Percentiles rank a stretch among this genome's conserved stretches.
Conservation (phyloP, 1,284 basidiomycete genomes). For the Microbotryomycetes sp. region DNA sequence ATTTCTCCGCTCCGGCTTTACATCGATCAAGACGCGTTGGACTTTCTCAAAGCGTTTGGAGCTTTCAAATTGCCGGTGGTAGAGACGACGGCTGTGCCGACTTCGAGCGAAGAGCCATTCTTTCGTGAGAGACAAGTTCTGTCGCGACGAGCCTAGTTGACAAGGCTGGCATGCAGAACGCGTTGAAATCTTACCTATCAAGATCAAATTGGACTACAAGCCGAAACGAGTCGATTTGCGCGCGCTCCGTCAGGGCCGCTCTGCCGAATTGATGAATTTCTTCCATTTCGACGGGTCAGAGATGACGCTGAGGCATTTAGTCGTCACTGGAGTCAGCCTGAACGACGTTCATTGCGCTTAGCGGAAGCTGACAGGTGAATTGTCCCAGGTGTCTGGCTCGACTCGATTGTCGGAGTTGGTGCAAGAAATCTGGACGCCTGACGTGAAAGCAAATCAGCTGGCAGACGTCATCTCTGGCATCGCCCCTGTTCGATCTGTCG, state of each 20-base stretch:
- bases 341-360: background rate
- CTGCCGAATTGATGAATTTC: constrained; percentile 98
- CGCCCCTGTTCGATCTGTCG: constrained; percentile 85
- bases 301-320: constrained; percentile 92
- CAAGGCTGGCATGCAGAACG: constrained; percentile 39
- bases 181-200: constrained; percentile 75
- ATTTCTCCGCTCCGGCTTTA: constrained; percentile 82
- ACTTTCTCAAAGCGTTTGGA: constrained; percentile 95
- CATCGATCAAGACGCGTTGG: constrained; percentile 96
- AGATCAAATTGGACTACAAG: constrained; percentile 94
- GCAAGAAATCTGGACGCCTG: constrained; percentile 97
- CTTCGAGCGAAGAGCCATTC: constrained; percentile 42
- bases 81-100: constrained; percentile 38
- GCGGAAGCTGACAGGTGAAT: background rate
- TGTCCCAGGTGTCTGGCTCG: constrained; percentile 73
- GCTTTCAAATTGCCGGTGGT: constrained; percentile 64
- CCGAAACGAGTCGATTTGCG: constrained; percentile 92
- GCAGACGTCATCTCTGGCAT: constrained; percentile 97
- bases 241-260: constrained; percentile 81
- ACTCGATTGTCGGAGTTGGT: constrained; percentile 76
- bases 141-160: background rate
- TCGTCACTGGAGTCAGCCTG: constrained; percentile 70
- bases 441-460: constrained; percentile 96
- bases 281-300: constrained; percentile 99
- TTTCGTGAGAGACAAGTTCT: constrained; percentile 38